Conservation (phyloP, 805 yeast species). For the Priceomyces castillae region DNA sequence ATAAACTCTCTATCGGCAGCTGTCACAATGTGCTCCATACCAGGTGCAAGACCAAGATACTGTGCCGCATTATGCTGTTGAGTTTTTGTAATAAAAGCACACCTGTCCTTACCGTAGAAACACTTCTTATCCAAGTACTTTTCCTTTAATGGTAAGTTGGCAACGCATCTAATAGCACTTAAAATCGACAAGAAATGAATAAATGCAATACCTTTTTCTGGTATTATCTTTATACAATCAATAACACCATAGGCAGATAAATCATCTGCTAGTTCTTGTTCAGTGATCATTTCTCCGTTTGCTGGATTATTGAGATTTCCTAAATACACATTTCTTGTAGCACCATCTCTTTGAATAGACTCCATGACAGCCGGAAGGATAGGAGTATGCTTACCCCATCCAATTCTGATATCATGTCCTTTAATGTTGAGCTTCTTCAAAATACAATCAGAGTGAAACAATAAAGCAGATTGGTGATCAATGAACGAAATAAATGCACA, state of each 20-base stretch:
- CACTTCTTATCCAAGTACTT: conserved; percentile 77
- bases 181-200: conserved; percentile 84
- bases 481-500: conserved; percentile 90
- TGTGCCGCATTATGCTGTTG: conserved; percentile 98
- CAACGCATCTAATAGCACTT: conserved; percentile 83
- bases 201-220: conserved; percentile 83
- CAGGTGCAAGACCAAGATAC: conserved; percentile 86
- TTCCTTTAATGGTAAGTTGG: conserved; percentile 62
- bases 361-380: conserved; percentile 71
- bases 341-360: conserved; percentile 79
- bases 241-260: conserved; percentile 74
- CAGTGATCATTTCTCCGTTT: conserved; percentile 47
- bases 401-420: conserved; percentile 79
- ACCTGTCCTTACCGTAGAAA: conserved; percentile 90
- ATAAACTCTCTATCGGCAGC: conserved; percentile 63
- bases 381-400: conserved; percentile 87
- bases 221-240: conserved; percentile 77
- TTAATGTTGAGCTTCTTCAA: conserved; percentile 76
- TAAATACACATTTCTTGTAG: conserved; percentile 89
- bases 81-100: conserved; percentile 90
- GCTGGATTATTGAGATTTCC: conserved; percentile 71
- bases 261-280: conserved; percentile 64
- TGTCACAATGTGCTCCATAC: conserved; percentile 75
- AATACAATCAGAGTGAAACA: conserved; percentile 91
- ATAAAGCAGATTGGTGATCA: conserved; percentile 82